Conservation (phyloP, 495 filamentous ascomycete genomes). For the Penicillium alfredii region DNA sequence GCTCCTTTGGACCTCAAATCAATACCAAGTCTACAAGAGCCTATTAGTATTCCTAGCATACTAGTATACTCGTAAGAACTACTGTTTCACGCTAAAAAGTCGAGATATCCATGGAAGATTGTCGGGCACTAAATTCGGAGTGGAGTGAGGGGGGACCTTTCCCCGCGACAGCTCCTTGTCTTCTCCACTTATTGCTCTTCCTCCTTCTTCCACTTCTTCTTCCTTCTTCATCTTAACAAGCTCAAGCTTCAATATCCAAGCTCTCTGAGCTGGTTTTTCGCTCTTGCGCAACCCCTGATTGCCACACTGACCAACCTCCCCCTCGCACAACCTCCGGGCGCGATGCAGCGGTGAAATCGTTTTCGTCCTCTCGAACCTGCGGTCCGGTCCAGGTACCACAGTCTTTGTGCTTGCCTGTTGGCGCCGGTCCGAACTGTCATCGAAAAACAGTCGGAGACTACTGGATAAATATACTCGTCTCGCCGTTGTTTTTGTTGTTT, state of each 20-base stretch:
- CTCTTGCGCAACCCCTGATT: constrained; percentile 6
- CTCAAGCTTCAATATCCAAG: background rate
- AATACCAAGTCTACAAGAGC: too few relatives aligned
- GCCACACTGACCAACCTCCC: constrained; percentile 4
- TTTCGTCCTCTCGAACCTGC: constrained; percentile 20
- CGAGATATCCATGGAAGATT: too few relatives aligned
- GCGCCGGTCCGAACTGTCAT: constrained; percentile 15
- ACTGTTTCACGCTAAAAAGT: too few relatives aligned
- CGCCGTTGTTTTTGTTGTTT: constrained; percentile 5
- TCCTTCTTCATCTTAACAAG: background rate
- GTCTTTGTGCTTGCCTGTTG: constrained; percentile 6
- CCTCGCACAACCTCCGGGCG: constrained; percentile 11
- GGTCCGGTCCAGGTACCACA: constrained; percentile 25
- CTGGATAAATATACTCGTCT: constrained; percentile 15
- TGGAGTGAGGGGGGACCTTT: too few relatives aligned
- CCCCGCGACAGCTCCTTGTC: background rate
- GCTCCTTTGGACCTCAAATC: too few relatives aligned
- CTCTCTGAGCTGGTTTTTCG: background rate
- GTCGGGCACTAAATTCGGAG: too few relatives aligned
- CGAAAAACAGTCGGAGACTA: constrained; percentile 3
- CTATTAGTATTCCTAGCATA: too few relatives aligned
- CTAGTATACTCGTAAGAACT: too few relatives aligned
- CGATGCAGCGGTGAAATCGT: constrained; percentile 19
- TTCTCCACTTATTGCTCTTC: background rate
- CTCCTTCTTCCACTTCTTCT: background rate